Conservation (phyloP, 164 flowering plant genomes). For the Annona squamosa region DNA sequence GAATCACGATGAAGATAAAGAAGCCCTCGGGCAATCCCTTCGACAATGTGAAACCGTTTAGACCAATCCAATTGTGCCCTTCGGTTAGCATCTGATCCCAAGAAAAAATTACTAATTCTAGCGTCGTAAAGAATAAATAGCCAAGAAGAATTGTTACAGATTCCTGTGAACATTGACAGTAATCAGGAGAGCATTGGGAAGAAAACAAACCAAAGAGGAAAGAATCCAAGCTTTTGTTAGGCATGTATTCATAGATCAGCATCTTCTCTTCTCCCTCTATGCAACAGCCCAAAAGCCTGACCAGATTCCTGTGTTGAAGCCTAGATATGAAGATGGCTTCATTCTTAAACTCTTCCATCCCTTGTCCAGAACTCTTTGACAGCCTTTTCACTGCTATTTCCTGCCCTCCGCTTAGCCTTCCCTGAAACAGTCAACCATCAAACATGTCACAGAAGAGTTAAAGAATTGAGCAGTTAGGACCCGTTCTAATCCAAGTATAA, state of each 20-base stretch:
- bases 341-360: constrained; percentile 29
- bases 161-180: background rate
- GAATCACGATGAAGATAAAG: constrained; percentile 41
- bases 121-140: background rate
- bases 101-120: background rate
- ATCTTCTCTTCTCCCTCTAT: constrained; percentile 29
- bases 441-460: too few relatives aligned
- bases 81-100: constrained; percentile 18
- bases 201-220: constrained; percentile 22
- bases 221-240: constrained; percentile 28
- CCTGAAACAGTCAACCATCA: constrained; percentile 16
- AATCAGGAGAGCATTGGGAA: background rate
- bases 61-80: constrained; percentile 21
- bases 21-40: constrained; percentile 25
- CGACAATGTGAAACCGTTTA: constrained; percentile 23
- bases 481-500: too few relatives aligned
- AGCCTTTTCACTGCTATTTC: constrained; percentile 43
- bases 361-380: constrained; percentile 27
- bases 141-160: background rate
- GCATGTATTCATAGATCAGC: constrained; percentile 34
- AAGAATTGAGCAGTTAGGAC: background rate
- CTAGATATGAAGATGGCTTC: constrained; percentile 30
- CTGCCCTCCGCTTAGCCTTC: constrained; percentile 20
- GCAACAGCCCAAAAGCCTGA: constrained; percentile 35
- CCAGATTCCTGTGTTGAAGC: constrained; percentile 41